These are phyloP conservation scores for Penicillium sp. DNA, from an alignment of 2,329 filamentous ascomycete species.

Conservation along the genomic window DNA sequence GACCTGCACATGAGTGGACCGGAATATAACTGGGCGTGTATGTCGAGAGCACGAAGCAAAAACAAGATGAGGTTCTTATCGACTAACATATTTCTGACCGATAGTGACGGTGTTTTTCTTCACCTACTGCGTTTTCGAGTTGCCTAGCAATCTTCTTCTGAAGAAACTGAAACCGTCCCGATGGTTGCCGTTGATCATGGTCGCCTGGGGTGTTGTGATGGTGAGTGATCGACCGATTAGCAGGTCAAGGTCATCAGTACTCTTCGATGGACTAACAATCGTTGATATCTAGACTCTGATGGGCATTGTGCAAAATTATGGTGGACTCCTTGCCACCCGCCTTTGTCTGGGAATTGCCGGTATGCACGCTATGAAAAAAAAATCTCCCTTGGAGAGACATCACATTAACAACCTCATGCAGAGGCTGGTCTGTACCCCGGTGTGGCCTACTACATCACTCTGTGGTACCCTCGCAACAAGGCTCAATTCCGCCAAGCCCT, in stretches of 20 bases:
- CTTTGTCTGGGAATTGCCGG: conserved; percentile 48
- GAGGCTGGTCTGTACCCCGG: conserved; percentile 49
- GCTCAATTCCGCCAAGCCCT: conserved; percentile 49
- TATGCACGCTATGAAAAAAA: conserved; percentile 9
- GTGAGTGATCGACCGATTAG: conserved; percentile 16
- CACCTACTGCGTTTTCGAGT: conserved; percentile 26
- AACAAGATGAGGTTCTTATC: neutral
- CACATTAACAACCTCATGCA: conserved; percentile 10
- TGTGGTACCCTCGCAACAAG: conserved; percentile 50
- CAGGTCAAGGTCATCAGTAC: too few species aligned
- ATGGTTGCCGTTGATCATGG: conserved; percentile 37
- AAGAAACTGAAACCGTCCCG: conserved; percentile 30
- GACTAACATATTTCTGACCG: neutral
- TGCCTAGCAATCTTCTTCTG: conserved; percentile 24
- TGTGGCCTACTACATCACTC: conserved; percentile 48
- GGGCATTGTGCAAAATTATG: conserved; percentile 50
- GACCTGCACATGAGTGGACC: conserved; percentile 33
- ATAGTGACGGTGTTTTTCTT: conserved; percentile 36
- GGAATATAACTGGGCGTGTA: conserved; percentile 37
- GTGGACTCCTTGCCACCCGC: conserved; percentile 49
- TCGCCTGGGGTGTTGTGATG: conserved; percentile 52
- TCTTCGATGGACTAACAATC: neutral
- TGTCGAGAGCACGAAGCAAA: neutral
- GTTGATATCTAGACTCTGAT: conserved; percentile 43
- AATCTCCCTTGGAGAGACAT: neutral